Evolutionary conservation across 768 basidiomycete species (phyloP).

Genomic region (Crucibulum laeve): DNA sequence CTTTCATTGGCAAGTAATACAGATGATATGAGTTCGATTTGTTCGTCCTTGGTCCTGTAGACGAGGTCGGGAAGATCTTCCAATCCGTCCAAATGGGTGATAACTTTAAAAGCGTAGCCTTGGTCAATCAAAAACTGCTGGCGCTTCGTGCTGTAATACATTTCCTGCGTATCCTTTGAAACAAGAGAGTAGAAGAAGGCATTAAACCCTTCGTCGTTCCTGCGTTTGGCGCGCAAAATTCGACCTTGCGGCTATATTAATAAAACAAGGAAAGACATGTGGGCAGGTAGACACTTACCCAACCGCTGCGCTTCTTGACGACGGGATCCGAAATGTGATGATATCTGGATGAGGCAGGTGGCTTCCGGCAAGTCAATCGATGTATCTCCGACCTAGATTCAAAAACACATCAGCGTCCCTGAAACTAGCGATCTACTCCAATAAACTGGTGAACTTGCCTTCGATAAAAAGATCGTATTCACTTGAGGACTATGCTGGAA

Average conservation of each 20-base stretch:
- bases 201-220: slow-evolving; percentile 99
- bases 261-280: slow-evolving; percentile 5
- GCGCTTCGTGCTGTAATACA: slow-evolving; percentile 98
- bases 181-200: slow-evolving; percentile 99
- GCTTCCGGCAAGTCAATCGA: slow-evolving; percentile 99
- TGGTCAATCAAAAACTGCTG: slow-evolving; percentile 99
- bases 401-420: not conserved
- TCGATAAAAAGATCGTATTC: slow-evolving; percentile 98
- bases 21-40: slow-evolving; percentile 93
- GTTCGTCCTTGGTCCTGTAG: slow-evolving; percentile 86
- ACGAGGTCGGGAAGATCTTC: slow-evolving; percentile 84
- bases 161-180: slow-evolving; percentile 98
- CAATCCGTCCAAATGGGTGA: slow-evolving; percentile 94
- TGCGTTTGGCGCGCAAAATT: slow-evolving; percentile 92
- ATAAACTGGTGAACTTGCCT: slow-evolving; percentile 46
- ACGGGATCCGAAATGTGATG: slow-evolving; percentile 97
- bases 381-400: slow-evolving; percentile 84
- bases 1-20: slow-evolving; percentile 90
- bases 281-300: slow-evolving; percentile 41
- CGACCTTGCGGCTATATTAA: slow-evolving; percentile 52
- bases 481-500: slow-evolving; percentile 95
- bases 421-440: no score
- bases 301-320: slow-evolving; percentile 97
- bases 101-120: slow-evolving; percentile 99
- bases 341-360: slow-evolving; percentile 98